Percentiles rank a stretch among this genome's conserved stretches.
Evolutionary conservation across 164 flowering plant genomes (phyloP).

Genomic region (Stephania cephalantha): DNA sequence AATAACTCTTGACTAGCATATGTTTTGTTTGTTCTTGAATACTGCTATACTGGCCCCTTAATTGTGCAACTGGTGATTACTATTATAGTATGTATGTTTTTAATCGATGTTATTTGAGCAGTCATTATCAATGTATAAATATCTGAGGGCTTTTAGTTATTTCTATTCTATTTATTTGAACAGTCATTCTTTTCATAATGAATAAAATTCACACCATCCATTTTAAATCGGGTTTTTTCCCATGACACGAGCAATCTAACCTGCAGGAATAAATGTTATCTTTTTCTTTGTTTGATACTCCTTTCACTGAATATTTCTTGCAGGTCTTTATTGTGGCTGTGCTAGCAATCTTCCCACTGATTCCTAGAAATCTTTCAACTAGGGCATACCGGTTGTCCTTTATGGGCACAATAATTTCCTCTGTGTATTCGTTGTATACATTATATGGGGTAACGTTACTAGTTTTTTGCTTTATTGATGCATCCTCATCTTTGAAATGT

Average conservation of each 20-base stretch:
- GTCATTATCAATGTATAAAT: background rate
- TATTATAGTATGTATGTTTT: background rate
- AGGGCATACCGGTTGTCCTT: slow-evolving; percentile 85
- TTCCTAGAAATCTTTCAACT: slow-evolving; percentile 62
- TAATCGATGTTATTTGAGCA: background rate
- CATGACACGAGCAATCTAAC: too few relatives aligned
- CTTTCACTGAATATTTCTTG: slow-evolving; percentile 11
- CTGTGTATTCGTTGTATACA: slow-evolving; percentile 71
- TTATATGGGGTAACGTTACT: slow-evolving; percentile 69
- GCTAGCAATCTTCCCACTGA: slow-evolving; percentile 76
- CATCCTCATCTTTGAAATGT: background rate
- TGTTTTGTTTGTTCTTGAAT: background rate
- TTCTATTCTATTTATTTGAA: background rate
- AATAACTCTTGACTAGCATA: background rate
- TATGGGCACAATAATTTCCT: slow-evolving; percentile 80
- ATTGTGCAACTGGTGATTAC: background rate
- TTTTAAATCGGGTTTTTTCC: background rate
- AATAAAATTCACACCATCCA: background rate
- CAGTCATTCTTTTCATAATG: background rate
- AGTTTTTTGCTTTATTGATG: background rate
- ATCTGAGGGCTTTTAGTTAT: background rate
- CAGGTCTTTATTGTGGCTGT: slow-evolving; percentile 87
- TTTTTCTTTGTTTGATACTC: slow-evolving; percentile 1
- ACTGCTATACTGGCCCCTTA: background rate
- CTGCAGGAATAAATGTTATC: background rate